A percentile compares a stretch with the other conserved stretches of the same genome.
Conservation (phyloP, 2,329 filamentous ascomycete species). For the Niveomyces coronatus region DNA sequence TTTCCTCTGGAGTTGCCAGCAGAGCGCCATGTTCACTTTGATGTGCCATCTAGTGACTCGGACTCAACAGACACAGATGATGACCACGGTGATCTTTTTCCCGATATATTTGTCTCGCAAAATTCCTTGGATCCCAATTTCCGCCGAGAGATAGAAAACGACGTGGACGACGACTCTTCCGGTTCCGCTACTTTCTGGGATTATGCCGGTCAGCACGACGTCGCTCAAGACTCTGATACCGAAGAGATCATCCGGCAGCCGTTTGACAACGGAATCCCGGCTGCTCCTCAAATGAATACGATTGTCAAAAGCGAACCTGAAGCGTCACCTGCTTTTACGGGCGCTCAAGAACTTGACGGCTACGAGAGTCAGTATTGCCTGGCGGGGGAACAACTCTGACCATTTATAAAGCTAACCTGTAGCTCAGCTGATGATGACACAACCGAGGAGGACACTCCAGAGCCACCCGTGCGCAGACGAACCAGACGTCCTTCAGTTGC, state of each 20-base stretch:
- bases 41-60: conserved; percentile 56
- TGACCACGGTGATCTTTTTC: conserved; percentile 56
- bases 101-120: conserved; percentile 70
- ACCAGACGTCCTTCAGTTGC: conserved; percentile 29
- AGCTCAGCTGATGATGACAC: conserved; percentile 48
- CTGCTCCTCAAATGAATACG: conserved; percentile 30
- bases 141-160: conserved; percentile 62
- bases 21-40: conserved; percentile 65
- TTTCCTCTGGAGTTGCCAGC: conserved; percentile 30
- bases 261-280: conserved; percentile 31
- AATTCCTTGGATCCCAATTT: conserved; percentile 62
- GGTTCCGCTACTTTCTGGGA: conserved; percentile 55
- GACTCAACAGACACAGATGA: conserved; percentile 54
- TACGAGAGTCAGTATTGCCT: conserved; percentile 46
- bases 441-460: conserved; percentile 48
- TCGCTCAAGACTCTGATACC: conserved; percentile 30
- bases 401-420: conserved; percentile 26
- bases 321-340: conserved; percentile 22
- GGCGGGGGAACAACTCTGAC: conserved; percentile 10
- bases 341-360: conserved; percentile 38
- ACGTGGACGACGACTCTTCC: conserved; percentile 47
- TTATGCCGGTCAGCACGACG: conserved; percentile 35
- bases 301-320: conserved; percentile 15
- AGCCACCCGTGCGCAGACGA: conserved; percentile 38
- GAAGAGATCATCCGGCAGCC: conserved; percentile 28